Evolutionary conservation across 2,329 filamentous ascomycete genomes (phyloP).

Genomic region (Blastomyces percursus): DNA sequence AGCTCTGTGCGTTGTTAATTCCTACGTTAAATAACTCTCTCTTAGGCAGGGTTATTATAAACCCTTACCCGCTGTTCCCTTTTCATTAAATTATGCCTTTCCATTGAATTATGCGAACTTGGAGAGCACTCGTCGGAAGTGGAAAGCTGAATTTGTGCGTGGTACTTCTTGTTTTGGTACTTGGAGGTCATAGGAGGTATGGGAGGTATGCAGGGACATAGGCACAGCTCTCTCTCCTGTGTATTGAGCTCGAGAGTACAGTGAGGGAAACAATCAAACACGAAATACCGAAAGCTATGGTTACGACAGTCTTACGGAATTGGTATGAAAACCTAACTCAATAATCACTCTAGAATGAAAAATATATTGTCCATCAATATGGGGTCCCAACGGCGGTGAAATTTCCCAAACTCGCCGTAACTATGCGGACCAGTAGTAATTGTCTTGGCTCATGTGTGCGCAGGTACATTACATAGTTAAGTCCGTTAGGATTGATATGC

Average conservation of each 20-base stretch:
- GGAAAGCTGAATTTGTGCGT: not conserved
- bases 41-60: not conserved
- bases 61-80: not conserved
- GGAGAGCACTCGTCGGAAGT: not conserved
- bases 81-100: not conserved
- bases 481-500: not conserved
- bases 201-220: not conserved
- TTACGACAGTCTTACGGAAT: not conserved
- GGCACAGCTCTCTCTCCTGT: not conserved
- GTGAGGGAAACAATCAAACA: not conserved
- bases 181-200: not conserved
- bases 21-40: not conserved
- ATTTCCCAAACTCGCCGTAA: not conserved
- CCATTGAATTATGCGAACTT: not conserved
- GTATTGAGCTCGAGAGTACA: not conserved
- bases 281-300: not conserved
- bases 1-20: too few relatives aligned
- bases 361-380: not conserved
- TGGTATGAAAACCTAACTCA: not conserved
- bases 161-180: not conserved
- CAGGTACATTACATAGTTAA: not conserved
- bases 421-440: not conserved
- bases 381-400: not conserved
- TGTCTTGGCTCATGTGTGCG: not conserved
- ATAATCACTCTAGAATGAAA: not conserved